These are phyloP conservation scores for Centrapalus pauciflorus DNA, from an alignment of 129 eudicot species.

Conservation along the genomic window DNA sequence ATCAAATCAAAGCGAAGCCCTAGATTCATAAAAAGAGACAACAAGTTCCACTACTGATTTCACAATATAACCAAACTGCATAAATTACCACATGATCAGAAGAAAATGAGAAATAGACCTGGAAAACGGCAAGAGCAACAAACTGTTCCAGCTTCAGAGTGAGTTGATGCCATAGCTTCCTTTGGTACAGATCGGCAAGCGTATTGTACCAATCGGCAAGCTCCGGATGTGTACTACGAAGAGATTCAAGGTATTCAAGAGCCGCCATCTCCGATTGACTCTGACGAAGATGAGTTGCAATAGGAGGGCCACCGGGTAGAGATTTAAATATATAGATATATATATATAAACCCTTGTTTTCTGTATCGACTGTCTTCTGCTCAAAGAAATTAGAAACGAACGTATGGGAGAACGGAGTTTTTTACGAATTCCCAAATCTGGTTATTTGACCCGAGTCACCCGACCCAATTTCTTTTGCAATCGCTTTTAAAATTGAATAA, in stretches of 20 bases:
- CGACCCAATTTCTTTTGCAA: too few species aligned
- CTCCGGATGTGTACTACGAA: conserved; percentile 75
- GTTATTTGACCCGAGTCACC: conserved; percentile 12
- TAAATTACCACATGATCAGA: conserved; percentile 1
- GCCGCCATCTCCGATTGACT: conserved; percentile 49
- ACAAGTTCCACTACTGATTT: conserved; percentile 2
- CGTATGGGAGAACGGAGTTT: background rate
- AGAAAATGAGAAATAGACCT: conserved; percentile 26
- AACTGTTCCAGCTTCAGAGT: conserved; percentile 84
- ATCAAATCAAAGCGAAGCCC: conserved; percentile 14
- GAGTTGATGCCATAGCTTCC: conserved; percentile 94
- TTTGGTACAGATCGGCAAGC: conserved; percentile 86
- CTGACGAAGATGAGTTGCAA: conserved; percentile 7
- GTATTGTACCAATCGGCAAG: conserved; percentile 73
- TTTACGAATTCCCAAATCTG: conserved; percentile 12
- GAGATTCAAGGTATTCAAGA: conserved; percentile 66
- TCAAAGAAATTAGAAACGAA: conserved; percentile 31
- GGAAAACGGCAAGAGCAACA: conserved; percentile 73
- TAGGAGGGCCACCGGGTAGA: background rate
- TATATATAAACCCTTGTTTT: background rate
- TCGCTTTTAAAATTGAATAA: too few species aligned
- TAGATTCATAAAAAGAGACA: background rate
- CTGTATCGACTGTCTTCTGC: conserved; percentile 20
- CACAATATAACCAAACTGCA: background rate
- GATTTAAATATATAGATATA: background rate